A percentile compares a stretch with the other conserved stretches of the same genome.
phyloP scores from a whole-genome alignment of 495 filamentous ascomycete species.

The Echria macrotheca region DNA sequence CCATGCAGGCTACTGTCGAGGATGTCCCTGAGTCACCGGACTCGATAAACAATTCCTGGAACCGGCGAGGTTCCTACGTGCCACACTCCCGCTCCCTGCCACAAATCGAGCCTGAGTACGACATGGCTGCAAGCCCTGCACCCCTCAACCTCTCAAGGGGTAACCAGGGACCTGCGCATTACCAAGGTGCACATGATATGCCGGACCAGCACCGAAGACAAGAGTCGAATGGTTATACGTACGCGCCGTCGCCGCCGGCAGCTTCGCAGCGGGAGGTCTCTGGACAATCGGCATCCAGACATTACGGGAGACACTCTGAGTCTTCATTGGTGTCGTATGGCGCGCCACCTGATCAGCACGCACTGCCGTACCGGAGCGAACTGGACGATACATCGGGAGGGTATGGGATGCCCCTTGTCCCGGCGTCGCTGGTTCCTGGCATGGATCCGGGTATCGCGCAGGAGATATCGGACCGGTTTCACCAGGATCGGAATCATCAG shows the following conservation, averaged over 20 bases:
- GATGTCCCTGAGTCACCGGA: constrained; percentile 54
- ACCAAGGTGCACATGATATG: neutral
- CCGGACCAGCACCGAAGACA: constrained; percentile 13
- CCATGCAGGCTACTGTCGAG: constrained; percentile 65
- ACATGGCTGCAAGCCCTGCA: constrained; percentile 39
- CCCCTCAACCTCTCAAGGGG: constrained; percentile 41
- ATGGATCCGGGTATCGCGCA: constrained; percentile 56
- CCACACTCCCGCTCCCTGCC: constrained; percentile 23
- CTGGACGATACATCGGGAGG: constrained; percentile 28
- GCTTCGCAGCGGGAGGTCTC: constrained; percentile 10
- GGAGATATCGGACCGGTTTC: constrained; percentile 49
- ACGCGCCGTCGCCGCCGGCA: constrained; percentile 9
- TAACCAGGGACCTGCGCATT: constrained; percentile 32
- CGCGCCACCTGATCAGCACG: constrained; percentile 15
- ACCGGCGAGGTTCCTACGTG: constrained; percentile 38
- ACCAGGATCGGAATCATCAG: constrained; percentile 41
- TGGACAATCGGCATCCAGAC: constrained; percentile 10
- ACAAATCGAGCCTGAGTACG: constrained; percentile 28
- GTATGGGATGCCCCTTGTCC: constrained; percentile 47
- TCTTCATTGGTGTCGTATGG: constrained; percentile 17
- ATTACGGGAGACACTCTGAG: constrained; percentile 23
- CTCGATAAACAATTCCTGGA: constrained; percentile 33
- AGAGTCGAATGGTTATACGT: constrained; percentile 14
- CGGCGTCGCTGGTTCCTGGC: constrained; percentile 64
- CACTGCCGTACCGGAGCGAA: constrained; percentile 27